A percentile compares a stretch with the other conserved stretches of the same genome.
Conservation (phyloP, 2,329 filamentous ascomycete species). For the Sporothrix globosa region DNA sequence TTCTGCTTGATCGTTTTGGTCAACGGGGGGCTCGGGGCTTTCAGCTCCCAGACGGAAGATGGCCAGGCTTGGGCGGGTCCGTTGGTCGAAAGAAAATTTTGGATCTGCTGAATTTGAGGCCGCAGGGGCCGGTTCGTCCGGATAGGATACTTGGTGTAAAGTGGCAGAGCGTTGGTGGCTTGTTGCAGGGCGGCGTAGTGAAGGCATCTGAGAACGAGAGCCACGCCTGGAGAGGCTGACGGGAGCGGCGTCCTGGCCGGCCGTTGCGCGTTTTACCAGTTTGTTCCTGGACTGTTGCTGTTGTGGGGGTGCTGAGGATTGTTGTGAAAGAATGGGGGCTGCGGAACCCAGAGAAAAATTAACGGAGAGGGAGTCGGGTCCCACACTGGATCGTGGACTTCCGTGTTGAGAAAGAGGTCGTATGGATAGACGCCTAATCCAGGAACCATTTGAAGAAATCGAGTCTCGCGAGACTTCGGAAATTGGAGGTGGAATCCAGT, state of each 20-base stretch:
- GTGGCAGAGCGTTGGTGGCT: slow-evolving; percentile 78
- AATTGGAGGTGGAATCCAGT: slow-evolving; percentile 45
- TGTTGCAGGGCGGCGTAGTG: slow-evolving; percentile 72
- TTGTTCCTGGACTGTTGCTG: slow-evolving; percentile 67
- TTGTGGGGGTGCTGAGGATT: slow-evolving; percentile 42
- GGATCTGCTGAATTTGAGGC: slow-evolving; percentile 35
- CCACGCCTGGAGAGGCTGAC: slow-evolving; percentile 51
- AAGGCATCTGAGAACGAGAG: slow-evolving; percentile 64
- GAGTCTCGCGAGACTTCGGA: slow-evolving; percentile 59
- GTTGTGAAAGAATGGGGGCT: slow-evolving; percentile 61
- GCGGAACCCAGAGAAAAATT: slow-evolving; percentile 68
- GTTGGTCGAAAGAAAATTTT: slow-evolving; percentile 45
- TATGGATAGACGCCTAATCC: slow-evolving; percentile 73
- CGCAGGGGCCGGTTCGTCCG: slow-evolving; percentile 34
- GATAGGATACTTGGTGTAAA: slow-evolving; percentile 56
- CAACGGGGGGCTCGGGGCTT: slow-evolving; percentile 32
- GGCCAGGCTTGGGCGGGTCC: slow-evolving; percentile 38
- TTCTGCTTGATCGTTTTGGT: slow-evolving; percentile 24
- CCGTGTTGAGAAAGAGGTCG: slow-evolving; percentile 67
- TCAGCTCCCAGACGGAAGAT: slow-evolving; percentile 34
- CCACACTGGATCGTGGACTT: slow-evolving; percentile 66
- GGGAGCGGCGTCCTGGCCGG: slow-evolving; percentile 52
- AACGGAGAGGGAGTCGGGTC: slow-evolving; percentile 67
- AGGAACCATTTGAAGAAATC: slow-evolving; percentile 65
- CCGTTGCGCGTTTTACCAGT: slow-evolving; percentile 72